Evolutionary conservation across 2,329 filamentous ascomycete genomes (phyloP).

Genomic region (Didymella keratinophila): DNA sequence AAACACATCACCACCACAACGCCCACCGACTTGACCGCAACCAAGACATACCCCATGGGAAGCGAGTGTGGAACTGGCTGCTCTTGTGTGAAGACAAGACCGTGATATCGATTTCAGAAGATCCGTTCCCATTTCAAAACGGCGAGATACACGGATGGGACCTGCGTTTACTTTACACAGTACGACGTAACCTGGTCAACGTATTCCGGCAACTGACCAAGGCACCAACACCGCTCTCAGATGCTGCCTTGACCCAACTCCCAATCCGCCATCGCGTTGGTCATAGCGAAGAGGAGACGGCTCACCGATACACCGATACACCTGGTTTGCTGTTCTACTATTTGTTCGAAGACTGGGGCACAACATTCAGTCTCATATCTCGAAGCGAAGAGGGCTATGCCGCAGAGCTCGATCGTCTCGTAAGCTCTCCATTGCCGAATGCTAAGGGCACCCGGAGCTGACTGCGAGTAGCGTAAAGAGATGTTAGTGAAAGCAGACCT

Average conservation of each 20-base stretch:
- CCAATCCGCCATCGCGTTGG: slow-evolving; percentile 57
- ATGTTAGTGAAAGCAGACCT: slow-evolving; percentile 62
- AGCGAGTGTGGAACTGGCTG: slow-evolving; percentile 74
- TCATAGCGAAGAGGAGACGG: slow-evolving; percentile 55
- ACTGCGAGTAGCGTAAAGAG: slow-evolving; percentile 54
- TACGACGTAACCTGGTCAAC: slow-evolving; percentile 66
- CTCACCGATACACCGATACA: slow-evolving; percentile 60
- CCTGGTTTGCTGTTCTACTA: slow-evolving; percentile 71
- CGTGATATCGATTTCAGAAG: slow-evolving; percentile 74
- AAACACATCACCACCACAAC: slow-evolving; percentile 25
- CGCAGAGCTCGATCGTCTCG: slow-evolving; percentile 59
- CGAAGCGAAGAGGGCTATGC: slow-evolving; percentile 57
- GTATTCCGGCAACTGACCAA: slow-evolving; percentile 69
- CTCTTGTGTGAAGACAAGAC: slow-evolving; percentile 75
- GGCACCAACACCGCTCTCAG: slow-evolving; percentile 53
- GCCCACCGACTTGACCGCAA: slow-evolving; percentile 44
- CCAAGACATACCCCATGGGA: slow-evolving; percentile 57
- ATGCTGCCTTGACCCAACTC: slow-evolving; percentile 53
- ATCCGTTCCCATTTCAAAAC: slow-evolving; percentile 54
- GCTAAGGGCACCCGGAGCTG: background rate
- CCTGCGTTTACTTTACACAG: slow-evolving; percentile 58
- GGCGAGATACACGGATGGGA: slow-evolving; percentile 52
- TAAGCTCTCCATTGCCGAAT: slow-evolving; percentile 33
- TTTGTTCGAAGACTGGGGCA: slow-evolving; percentile 71
- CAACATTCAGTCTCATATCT: slow-evolving; percentile 65